These are phyloP conservation scores for Moricandia moricandioides DNA, from an alignment of 345 rosid genomes.

Conservation along the genomic window DNA sequence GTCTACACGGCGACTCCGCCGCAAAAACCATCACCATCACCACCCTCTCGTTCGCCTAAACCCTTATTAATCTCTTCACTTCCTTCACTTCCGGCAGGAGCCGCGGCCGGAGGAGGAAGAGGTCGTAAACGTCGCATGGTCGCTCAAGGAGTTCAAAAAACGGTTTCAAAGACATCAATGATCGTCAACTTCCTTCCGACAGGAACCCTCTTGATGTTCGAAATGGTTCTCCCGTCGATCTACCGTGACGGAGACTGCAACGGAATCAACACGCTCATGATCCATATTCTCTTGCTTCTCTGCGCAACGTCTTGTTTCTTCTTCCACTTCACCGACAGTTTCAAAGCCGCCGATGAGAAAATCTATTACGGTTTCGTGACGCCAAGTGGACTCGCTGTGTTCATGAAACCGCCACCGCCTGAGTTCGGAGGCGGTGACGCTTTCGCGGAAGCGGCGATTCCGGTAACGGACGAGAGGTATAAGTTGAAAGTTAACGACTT, in stretches of 20 bases:
- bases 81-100: constrained; percentile 23
- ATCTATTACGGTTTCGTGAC: constrained; percentile 75
- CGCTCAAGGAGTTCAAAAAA: constrained; percentile 68
- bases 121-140: constrained; percentile 55
- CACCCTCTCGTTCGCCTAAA: constrained; percentile 24
- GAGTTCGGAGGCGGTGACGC: constrained; percentile 47
- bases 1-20: constrained; percentile 54
- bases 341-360: constrained; percentile 58
- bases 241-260: constrained; percentile 58
- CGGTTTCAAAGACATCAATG: constrained; percentile 71
- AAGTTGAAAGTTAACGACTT: constrained; percentile 57
- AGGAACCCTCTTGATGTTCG: constrained; percentile 77
- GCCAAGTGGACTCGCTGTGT: constrained; percentile 60
- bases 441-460: constrained; percentile 41
- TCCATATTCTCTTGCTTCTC: constrained; percentile 47
- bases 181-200: constrained; percentile 70
- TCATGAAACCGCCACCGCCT: constrained; percentile 38
- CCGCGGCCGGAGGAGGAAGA: constrained; percentile 27
- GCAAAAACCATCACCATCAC: constrained; percentile 31
- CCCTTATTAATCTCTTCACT: constrained; percentile 24
- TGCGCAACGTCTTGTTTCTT: constrained; percentile 71
- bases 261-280: constrained; percentile 54
- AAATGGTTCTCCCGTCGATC: constrained; percentile 71
- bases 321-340: constrained; percentile 76
- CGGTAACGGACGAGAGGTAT: constrained; percentile 58